Conservation (phyloP, 208 protist genomes). For the Leishmania aethiopica region DNA sequence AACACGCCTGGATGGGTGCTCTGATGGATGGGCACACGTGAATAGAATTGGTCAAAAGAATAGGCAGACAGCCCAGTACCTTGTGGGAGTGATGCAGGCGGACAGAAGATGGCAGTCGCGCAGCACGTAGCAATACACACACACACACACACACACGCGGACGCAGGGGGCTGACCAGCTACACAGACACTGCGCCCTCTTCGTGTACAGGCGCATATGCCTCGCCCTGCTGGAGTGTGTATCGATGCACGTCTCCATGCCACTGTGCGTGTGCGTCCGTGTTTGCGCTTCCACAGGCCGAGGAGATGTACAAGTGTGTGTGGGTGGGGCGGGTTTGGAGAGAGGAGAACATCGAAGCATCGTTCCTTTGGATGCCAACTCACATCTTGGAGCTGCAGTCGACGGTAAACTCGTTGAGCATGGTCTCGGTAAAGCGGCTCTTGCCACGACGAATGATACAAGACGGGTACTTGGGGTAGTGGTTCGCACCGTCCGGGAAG, state of each 20-base stretch:
- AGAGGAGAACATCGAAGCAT: not conserved
- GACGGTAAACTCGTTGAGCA: slow-evolving; percentile 59
- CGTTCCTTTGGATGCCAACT: not conserved
- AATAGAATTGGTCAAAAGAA: not conserved
- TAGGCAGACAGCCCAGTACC: not conserved
- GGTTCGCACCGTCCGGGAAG: slow-evolving; percentile 49
- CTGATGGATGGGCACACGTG: not conserved
- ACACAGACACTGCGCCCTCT: not conserved
- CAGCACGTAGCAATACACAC: not conserved
- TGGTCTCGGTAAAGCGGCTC: slow-evolving; percentile 46
- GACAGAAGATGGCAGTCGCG: not conserved
- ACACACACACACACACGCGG: not conserved
- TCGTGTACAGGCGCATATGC: not conserved
- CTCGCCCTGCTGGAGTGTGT: not conserved
- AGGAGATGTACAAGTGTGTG: too few relatives aligned
- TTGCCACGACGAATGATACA: slow-evolving; percentile 47
- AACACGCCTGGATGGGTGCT: not conserved
- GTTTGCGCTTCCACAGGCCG: not conserved
- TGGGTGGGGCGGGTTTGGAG: not conserved
- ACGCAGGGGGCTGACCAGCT: not conserved
- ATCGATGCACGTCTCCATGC: not conserved
- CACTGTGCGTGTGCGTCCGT: not conserved
- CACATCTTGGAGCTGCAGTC: slow-evolving; percentile 23
- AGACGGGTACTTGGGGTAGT: slow-evolving; percentile 36
- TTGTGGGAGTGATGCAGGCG: not conserved